Evolutionary conservation across 2,329 filamentous ascomycete species (phyloP), one percentile per base, ranked within the genome.

Genomic region (Thyridium curvatum): DNA sequence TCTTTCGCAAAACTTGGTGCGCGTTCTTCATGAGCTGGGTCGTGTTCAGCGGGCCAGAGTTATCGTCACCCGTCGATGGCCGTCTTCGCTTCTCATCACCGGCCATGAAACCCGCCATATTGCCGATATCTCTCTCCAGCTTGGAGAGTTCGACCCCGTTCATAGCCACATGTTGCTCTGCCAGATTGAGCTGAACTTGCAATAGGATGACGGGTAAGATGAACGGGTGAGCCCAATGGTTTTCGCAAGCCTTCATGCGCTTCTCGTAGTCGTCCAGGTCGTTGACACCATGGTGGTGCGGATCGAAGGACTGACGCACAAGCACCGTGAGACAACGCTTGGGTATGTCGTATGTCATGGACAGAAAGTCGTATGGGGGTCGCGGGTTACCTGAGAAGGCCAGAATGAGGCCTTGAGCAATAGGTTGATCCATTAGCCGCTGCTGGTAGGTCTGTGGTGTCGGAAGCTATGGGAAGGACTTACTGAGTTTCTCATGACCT

Each of bases 21-120:
- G 66, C 66, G 35, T 64, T 59, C 48, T 69, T 69, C 66, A 69
- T 69, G 14, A 69, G 56, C 35, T 65, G 61, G 3, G 67, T 68
- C 42, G 66, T 68, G 34, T 65, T 65, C 48, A 26, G 21, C 21
- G 10, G 10, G 6, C 6, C 10, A 26, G 21, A 26, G 21, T 26
- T 26, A 10, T 26, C 21, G 21, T 26, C 21, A 26, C 6, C 21
- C 6, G 21, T 26, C 21, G 21, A 26, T 26, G 21, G 21, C 21
- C 21, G 21, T 26, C 21, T 10, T 6, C 21, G 21, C 10, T 26
- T 26, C 10, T 26, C 21, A 6, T 46, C 56, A 12, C 52, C 49
- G 13, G 47, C 45, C 14, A 62, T 56, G 35, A 63, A 63, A 4
- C 66, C 66, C 0, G 64, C 64, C 41, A 69, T 62, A 34, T 55